Base-by-base conservation (phyloP, 129 eudicot genomes). In the Artemisia tridentata region DNA sequence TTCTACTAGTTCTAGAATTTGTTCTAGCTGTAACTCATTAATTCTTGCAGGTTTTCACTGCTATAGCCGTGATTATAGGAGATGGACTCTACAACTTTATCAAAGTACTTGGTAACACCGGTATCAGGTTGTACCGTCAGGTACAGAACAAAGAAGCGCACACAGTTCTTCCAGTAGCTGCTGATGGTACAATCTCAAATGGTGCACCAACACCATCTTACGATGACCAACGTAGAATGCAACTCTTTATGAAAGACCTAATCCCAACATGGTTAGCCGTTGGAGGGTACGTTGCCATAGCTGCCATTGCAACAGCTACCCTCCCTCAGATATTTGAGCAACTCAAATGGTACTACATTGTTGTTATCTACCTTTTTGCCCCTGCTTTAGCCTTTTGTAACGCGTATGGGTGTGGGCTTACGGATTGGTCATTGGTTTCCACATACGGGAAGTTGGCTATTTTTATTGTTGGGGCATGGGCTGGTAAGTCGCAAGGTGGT, bases 371-470 rank as follows among this genome's bases (percentile, higher is more conserved):
- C 65, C 0, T 79, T 3, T 66, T 90, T 19, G 93, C 90, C 0
- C 96, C 96, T 0, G 62, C 74, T 0, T 67, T 89, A 45, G 96
- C 92, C 52, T 89, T 89, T 73, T 89, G 96, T 80, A 89, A 86
- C 14, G 86, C 91, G 1, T 89, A 86, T 48, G 96, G 96, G 4
- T 84, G 88, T n/a, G 96, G 96, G 51, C 90, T 89, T 20, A 83
- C 92, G 0, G 96, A 89, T 63, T 89, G 96, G 96, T 89, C 96
- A 12, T 72, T 89, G 2, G 90, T 90, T 7, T 84, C 92, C 2
- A 89, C 80, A 41, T 89, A 89, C 29, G 96, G 92, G 2, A 89
- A 86, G 38, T 50, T 89, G 3, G 92, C 88, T 0, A 89, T 86
- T 65, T 68, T 89, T 13, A 73, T 79, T 0, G 65, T 89, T 9